Base-by-base conservation (phyloP, 495 filamentous ascomycete species). In the Aspergillus indologenus region DNA sequence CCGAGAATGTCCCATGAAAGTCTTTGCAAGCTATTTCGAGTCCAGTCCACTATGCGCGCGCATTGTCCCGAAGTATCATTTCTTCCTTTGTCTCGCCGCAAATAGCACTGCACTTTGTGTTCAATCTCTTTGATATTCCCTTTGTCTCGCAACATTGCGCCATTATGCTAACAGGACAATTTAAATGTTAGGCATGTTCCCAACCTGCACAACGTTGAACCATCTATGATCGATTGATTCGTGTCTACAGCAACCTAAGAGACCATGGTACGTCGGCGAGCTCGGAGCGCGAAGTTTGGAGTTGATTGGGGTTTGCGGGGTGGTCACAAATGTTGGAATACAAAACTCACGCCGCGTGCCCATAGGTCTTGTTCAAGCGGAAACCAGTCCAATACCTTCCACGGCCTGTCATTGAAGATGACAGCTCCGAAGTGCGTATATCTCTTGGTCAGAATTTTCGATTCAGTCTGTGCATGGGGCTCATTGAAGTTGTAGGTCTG, bases 301-400 rank as follows among this genome's bases (percentile, higher is more conserved):
- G 43, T 24, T 26, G 26, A 43, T 54, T 11, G 19, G 29, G n/a
- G 14, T 20, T n/a, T 15, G 0, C 3, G 21, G 14, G 26, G 34
- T 21, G 50, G 11, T 15, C 45, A 24, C 26, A 40, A 17, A 19
- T 9, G 8, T 14, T 53, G 20, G n/a, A 2, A 40, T 11, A 55
- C 26, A 56, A 48, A 57, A 60, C 70, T 75, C 23, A 74, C 63
- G 44, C 29, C 24, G 3, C 31, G n/a, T n/a, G n/a, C 46, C 19
- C 34, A 19, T 62, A 98, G 94, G 94, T 98, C 58, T 83, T 95
- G 56, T 96, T 90, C 75, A 97, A 97, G 77, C 86, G 93, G 63
- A 98, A 98, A 74, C 92, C 92, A 55, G 92, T 98, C 65, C 88
- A 91, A 78, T 88, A 89, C 69, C 75, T 93, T 55, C 79, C 86